phyloP scores from a whole-genome alignment of 257 asterid genomes.

The Capsicum chinense region DNA sequence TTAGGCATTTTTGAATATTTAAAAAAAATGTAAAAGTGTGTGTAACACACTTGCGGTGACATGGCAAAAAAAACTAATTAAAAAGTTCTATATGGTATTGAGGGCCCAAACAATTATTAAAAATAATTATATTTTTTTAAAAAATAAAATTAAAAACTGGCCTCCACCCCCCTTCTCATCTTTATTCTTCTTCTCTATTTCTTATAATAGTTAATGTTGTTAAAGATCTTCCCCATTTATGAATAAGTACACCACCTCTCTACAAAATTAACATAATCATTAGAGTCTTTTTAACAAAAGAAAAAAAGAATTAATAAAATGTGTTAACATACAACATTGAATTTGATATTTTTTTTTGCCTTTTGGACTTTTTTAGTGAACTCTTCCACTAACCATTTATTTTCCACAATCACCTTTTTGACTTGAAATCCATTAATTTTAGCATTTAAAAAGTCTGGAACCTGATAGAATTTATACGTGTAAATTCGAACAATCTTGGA shows the following conservation, averaged over 20 bases:
- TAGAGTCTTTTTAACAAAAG: neutral
- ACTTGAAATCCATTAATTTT: slow-evolving; percentile 76
- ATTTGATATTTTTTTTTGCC: slow-evolving; percentile 43
- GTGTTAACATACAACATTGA: neutral
- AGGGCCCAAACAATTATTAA: too few relatives aligned
- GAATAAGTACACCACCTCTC: slow-evolving; percentile 95
- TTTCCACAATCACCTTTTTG: slow-evolving; percentile 81
- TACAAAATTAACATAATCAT: slow-evolving; percentile 38
- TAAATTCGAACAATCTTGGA: too few relatives aligned
- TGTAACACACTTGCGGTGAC: too few relatives aligned
- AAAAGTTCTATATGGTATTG: too few relatives aligned
- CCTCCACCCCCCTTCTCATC: too few relatives aligned
- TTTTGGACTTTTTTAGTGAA: slow-evolving; percentile 86
- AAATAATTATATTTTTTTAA: too few relatives aligned
- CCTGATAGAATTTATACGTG: slow-evolving; percentile 45
- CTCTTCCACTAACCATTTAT: slow-evolving; percentile 89
- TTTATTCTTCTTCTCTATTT: too few relatives aligned
- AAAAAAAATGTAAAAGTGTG: too few relatives aligned
- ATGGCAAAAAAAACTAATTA: too few relatives aligned
- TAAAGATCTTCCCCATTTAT: slow-evolving; percentile 99
- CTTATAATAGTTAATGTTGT: slow-evolving; percentile 74
- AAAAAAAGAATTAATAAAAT: neutral
- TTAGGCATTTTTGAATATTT: too few relatives aligned
- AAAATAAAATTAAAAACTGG: too few relatives aligned
- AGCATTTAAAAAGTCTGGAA: slow-evolving; percentile 93